Evolutionary conservation across 2,329 filamentous ascomycete species (phyloP).

Genomic region (Daldinia sp.): DNA sequence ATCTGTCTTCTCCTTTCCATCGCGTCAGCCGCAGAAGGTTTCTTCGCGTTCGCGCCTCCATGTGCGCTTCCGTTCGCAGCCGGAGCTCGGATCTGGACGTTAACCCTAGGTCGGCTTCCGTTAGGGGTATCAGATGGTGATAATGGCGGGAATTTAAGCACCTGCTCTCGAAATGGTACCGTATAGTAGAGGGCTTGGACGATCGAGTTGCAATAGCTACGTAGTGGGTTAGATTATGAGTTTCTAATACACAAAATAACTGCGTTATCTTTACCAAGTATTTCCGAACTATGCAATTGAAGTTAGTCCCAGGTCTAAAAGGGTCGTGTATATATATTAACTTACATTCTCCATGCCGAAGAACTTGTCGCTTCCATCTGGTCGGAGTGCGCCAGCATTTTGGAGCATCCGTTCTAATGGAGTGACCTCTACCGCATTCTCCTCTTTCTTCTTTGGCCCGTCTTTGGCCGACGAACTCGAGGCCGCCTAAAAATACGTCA

Average conservation of each 20-base stretch:
- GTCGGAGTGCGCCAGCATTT: conserved; percentile 82
- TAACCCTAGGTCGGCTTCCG: conserved; percentile 66
- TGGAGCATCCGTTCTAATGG: conserved; percentile 81
- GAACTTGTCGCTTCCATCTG: conserved; percentile 96
- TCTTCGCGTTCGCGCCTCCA: conserved; percentile 61
- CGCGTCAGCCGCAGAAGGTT: conserved; percentile 67
- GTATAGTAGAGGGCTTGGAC: conserved; percentile 98
- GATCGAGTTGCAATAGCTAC: conserved; percentile 97
- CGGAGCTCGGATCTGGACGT: conserved; percentile 71
- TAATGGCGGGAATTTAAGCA: conserved; percentile 87
- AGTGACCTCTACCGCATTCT: conserved; percentile 68
- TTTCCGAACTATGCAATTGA: conserved; percentile 82
- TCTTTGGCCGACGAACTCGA: conserved; percentile 60
- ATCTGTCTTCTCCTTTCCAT: conserved; percentile 68
- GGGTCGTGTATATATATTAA: conserved; percentile 10
- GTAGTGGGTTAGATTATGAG: conserved; percentile 45
- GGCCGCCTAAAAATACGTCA: conserved; percentile 57
- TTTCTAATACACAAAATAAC: conserved; percentile 30
- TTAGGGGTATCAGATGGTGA: conserved; percentile 78
- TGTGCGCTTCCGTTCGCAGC: conserved; percentile 62
- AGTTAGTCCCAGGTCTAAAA: conserved; percentile 53
- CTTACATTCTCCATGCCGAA: conserved; percentile 96
- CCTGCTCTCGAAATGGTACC: conserved; percentile 90
- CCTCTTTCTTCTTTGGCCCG: conserved; percentile 67
- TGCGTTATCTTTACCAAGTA: conserved; percentile 77